Evolutionary conservation across 2,329 filamentous ascomycete species (phyloP).

Genomic region (Cladosporium colombiae): DNA sequence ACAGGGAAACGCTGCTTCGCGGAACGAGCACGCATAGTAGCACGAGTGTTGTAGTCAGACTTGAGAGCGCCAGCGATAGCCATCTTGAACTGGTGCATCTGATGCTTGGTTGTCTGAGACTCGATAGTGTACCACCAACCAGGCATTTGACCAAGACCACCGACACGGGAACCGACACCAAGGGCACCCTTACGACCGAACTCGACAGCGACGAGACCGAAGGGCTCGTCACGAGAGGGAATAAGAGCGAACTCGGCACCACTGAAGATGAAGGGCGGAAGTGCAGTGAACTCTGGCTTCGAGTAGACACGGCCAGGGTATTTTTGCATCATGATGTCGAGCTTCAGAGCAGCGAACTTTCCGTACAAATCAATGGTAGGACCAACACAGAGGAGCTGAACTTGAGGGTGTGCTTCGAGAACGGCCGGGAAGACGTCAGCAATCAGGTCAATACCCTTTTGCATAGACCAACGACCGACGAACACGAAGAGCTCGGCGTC

Average conservation of each 20-base stretch:
- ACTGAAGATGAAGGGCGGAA: slow-evolving; percentile 67
- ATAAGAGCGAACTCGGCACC: slow-evolving; percentile 70
- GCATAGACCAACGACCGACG: slow-evolving; percentile 68
- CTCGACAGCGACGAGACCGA: slow-evolving; percentile 68
- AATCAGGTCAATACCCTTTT: slow-evolving; percentile 69
- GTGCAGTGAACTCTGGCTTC: slow-evolving; percentile 67
- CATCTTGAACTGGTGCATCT: slow-evolving; percentile 65
- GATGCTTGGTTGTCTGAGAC: slow-evolving; percentile 62
- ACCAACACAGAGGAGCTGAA: slow-evolving; percentile 64
- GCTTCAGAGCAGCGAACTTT: slow-evolving; percentile 66
- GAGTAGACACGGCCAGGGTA: slow-evolving; percentile 67
- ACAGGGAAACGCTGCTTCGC: slow-evolving; percentile 68
- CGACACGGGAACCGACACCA: slow-evolving; percentile 66
- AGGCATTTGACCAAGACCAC: slow-evolving; percentile 69
- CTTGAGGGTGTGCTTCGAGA: slow-evolving; percentile 60
- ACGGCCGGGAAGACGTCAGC: slow-evolving; percentile 67
- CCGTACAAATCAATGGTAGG: slow-evolving; percentile 69
- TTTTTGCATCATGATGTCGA: slow-evolving; percentile 63
- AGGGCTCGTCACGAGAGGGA: slow-evolving; percentile 68
- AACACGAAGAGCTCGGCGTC: slow-evolving; percentile 68
- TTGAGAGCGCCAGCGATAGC: slow-evolving; percentile 63
- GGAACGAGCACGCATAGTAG: slow-evolving; percentile 65
- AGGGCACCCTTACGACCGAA: slow-evolving; percentile 69
- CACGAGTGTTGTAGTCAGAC: slow-evolving; percentile 57
- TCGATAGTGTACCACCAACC: slow-evolving; percentile 72